Evolutionary conservation across 2,329 filamentous ascomycete species (phyloP), one percentile per base, ranked within the genome.

Genomic region (Aphanocladium album): DNA sequence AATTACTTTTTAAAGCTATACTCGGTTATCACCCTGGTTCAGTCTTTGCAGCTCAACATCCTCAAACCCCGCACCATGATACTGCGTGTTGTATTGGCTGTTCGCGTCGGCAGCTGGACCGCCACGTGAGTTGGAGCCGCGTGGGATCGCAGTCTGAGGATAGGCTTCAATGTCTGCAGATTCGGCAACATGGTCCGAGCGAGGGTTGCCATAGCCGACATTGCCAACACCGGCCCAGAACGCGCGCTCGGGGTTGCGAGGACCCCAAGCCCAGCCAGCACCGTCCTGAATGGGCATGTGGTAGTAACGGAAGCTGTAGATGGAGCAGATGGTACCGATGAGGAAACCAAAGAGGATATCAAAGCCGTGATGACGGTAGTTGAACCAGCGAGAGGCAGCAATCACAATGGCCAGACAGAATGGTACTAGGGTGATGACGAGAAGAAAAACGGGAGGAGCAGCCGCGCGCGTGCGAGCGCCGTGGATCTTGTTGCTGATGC

Each of bases 291-390:
- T 86, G 0, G 92, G 91, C 11, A 95, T 77, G 70, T 97, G 91
- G 71, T 96, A 97, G 77, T 88, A 91, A 25, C 89, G 82, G 77
- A 96, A 96, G 3, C 87, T 83, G 66, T 93, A 86, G 71, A 87
- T 87, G 21, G 90, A 84, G 41, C 84, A 84, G 49, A 86, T 74
- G 16, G 88, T 81, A 9, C 93, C 93, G 63, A 97, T 89, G 14
- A 89, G 65, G 60, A 88, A 89, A n/a, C 93, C 93, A 64, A 89
- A 91, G 2, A 97, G 76, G 65, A 97, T 90, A 65, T 98, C 93
- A 71, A 96, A 93, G n/a, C 88, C 92, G 71, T 93, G 90, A 73
- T 98, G 93, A 43, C 90, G 86, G 76, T 88, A 96, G 73, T 97
- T 88, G 62, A 88, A 92, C 83, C 89, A 98, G 12, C 93, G 89